These are phyloP conservation scores for Phaeosphaeria sp. DNA, from an alignment of 2,329 filamentous ascomycete genomes.

Conservation along the genomic window DNA sequence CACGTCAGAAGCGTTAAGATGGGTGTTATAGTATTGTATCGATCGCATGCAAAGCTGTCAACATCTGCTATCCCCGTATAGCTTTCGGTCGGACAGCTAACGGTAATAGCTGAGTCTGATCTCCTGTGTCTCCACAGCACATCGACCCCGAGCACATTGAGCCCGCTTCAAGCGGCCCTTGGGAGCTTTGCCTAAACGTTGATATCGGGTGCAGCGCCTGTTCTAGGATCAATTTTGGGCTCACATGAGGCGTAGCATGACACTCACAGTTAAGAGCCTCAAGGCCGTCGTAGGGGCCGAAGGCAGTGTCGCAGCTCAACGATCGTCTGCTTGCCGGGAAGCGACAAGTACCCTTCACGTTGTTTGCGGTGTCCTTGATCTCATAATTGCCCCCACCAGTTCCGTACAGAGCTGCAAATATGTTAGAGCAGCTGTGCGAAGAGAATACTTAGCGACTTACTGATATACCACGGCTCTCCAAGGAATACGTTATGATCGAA, in stretches of 20 bases:
- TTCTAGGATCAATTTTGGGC: not conserved
- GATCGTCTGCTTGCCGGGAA: not conserved
- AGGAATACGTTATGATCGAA: not conserved
- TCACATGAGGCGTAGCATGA: not conserved
- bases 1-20: no score
- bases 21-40: no score
- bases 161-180: no score
- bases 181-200: no score
- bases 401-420: not conserved
- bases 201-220: not conserved
- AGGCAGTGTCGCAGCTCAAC: not conserved
- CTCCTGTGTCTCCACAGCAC: no score
- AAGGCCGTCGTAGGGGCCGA: not conserved
- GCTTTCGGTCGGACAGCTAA: no score
- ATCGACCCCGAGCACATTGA: no score
- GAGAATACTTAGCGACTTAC: not conserved
- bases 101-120: no score
- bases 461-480: not conserved
- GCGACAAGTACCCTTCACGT: not conserved
- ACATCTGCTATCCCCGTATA: no score
- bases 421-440: not conserved
- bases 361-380: not conserved
- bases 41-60: no score
- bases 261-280: not conserved
- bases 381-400: not conserved